Evolutionary conservation across 1,284 basidiomycete species (phyloP), one percentile per base, ranked within the genome.

Genomic region (Takashimella tepidaria): DNA sequence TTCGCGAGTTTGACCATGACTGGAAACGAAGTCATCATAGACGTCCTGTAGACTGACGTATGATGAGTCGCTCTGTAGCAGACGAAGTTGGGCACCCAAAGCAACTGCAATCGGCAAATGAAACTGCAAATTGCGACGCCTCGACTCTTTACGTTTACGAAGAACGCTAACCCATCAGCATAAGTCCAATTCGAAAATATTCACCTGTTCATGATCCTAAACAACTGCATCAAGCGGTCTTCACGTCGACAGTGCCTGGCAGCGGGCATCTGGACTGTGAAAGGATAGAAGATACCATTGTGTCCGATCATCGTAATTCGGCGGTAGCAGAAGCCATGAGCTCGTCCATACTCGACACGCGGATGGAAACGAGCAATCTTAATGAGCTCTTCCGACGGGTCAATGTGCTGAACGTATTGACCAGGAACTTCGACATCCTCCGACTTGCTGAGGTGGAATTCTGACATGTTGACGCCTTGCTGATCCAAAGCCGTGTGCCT

Each of bases 361-460:
- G 92, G 86, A 45, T 85, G 85, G 72, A 98, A 98, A 70, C 92
- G 89, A 59, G 86, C 84, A 49, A 99, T 93, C 62, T 89, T 86
- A 59, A 92, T 83, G 67, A 98, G 97, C 67, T 89, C 88, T 65
- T 89, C 86, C 67, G 92, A 91, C 70, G 83, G 91, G 74, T 98
- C 96, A 71, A 95, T 92, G 70, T 96, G 89, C 88, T 95, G 59
- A 0, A 93, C 88, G 68, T 99, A 99, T 76, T 99, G 96, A 8
- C 96, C 96, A 20, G 96, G 96, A 52, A 99, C 85, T 73, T 99
- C 96, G 49, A 99, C 91, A 63, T 98, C 96, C 66, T 98, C 96
- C 54, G 97, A 93, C 74, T 95, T 97, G 69, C 87, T 87, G 74
- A 97, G 93, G 67, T 98, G 95, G 80, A 98, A 99, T 74, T 98